Conservation (phyloP, 805 yeast species). For the Ogataea wickerhamii region DNA sequence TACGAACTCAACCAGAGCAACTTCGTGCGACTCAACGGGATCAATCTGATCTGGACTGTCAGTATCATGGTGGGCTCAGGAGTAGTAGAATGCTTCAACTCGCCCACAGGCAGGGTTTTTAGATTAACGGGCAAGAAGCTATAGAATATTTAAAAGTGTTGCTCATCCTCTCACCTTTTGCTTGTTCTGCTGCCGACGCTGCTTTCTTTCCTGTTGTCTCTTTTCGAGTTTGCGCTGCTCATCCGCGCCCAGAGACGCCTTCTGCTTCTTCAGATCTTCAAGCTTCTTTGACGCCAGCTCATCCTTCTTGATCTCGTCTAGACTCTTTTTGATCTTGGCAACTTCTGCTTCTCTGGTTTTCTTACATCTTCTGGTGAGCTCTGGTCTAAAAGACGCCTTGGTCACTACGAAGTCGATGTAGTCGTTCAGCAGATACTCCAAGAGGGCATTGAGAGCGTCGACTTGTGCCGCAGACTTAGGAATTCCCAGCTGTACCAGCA, state of each 20-base stretch:
- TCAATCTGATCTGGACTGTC: slow-evolving; percentile 46
- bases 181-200: slow-evolving; percentile 65
- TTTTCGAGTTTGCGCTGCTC: slow-evolving; percentile 76
- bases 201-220: slow-evolving; percentile 78
- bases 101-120: slow-evolving; percentile 54
- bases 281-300: slow-evolving; percentile 66
- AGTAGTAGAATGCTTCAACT: slow-evolving; percentile 46
- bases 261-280: slow-evolving; percentile 62
- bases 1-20: slow-evolving; percentile 45
- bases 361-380: slow-evolving; percentile 69
- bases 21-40: slow-evolving; percentile 48
- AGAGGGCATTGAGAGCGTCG: slow-evolving; percentile 51
- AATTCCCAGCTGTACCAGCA: slow-evolving; percentile 52
- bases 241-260: slow-evolving; percentile 65
- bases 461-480: slow-evolving; percentile 50
- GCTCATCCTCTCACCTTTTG: slow-evolving; percentile 42
- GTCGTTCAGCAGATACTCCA: slow-evolving; percentile 52
- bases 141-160: slow-evolving; percentile 1
- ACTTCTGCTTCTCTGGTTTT: slow-evolving; percentile 75
- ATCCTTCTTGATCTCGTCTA: slow-evolving; percentile 65
- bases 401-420: slow-evolving; percentile 29
- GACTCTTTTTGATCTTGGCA: slow-evolving; percentile 62
- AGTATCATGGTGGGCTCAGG: slow-evolving; percentile 54
- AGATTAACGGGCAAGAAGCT: slow-evolving; percentile 40
- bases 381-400: slow-evolving; percentile 61